Evolutionary conservation across 768 basidiomycete genomes (phyloP).

Genomic region (Kwoniella shandongensis): DNA sequence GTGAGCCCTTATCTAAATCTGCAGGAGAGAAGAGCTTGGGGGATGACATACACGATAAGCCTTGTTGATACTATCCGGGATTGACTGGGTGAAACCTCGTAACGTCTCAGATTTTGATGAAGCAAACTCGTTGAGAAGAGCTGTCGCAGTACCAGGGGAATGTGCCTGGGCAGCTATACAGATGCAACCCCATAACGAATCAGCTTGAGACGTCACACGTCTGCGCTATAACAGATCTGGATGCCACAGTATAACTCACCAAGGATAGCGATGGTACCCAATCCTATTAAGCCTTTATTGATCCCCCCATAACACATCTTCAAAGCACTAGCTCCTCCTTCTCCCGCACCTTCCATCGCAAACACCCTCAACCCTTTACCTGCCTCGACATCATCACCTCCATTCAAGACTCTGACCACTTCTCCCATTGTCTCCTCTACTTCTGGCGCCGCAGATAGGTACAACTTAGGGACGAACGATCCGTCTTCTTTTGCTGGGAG

Average conservation of each 20-base stretch:
- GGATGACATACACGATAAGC: conserved; percentile 57
- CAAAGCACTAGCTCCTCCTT: conserved; percentile 64
- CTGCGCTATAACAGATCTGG: too few relatives aligned
- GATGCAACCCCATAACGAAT: too few relatives aligned
- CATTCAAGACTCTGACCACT: conserved; percentile 56
- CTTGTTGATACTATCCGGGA: conserved; percentile 63
- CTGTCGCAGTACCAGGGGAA: conserved; percentile 65
- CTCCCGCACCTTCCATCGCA: conserved; percentile 45
- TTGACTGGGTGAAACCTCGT: conserved; percentile 53
- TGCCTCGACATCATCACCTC: conserved; percentile 57
- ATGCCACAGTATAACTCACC: conserved; percentile 51
- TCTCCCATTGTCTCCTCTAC: conserved; percentile 52
- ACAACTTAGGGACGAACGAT: conserved; percentile 59
- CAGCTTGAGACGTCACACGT: too few relatives aligned
- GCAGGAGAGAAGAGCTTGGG: not conserved
- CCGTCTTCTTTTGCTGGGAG: conserved; percentile 58
- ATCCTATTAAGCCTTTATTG: conserved; percentile 60
- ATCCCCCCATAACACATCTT: conserved; percentile 71
- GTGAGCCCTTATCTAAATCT: too few relatives aligned
- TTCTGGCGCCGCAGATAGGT: conserved; percentile 58
- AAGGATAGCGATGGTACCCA: conserved; percentile 63
- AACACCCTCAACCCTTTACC: conserved; percentile 57
- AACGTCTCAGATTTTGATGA: conserved; percentile 59
- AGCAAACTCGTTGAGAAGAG: conserved; percentile 59
- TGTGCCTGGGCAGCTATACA: conserved; percentile 60